Evolutionary conservation across 2,329 filamentous ascomycete genomes (phyloP).

Genomic region (Remersonia thermophila): DNA sequence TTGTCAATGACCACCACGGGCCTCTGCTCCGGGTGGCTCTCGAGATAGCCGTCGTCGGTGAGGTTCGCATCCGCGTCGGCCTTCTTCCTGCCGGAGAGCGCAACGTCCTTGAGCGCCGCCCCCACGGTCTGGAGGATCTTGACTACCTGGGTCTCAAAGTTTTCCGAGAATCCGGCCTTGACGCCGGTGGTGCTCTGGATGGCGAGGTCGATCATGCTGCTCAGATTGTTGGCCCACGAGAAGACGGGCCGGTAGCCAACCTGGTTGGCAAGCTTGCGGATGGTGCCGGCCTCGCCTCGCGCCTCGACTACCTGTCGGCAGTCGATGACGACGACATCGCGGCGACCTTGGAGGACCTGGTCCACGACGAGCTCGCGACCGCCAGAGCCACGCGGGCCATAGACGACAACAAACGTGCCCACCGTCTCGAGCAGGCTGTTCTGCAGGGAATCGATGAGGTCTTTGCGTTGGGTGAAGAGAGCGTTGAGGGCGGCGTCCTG

Average conservation of each 20-base stretch:
- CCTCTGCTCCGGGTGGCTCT: constrained; percentile 72
- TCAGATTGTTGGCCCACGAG: constrained; percentile 91
- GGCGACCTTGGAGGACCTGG: constrained; percentile 63
- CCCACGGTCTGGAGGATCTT: constrained; percentile 84
- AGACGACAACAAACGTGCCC: constrained; percentile 87
- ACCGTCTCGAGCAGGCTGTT: constrained; percentile 79
- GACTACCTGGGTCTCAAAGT: constrained; percentile 72
- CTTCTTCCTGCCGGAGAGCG: constrained; percentile 53
- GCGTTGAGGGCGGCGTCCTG: constrained; percentile 62
- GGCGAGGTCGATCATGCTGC: constrained; percentile 81
- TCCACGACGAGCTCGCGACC: constrained; percentile 82
- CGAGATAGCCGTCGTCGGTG: constrained; percentile 75
- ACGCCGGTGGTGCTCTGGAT: constrained; percentile 89
- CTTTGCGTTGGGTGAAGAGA: constrained; percentile 78
- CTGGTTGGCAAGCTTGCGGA: constrained; percentile 64
- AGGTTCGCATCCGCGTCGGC: constrained; percentile 60
- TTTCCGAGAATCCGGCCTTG: constrained; percentile 90
- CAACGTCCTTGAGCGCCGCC: constrained; percentile 64
- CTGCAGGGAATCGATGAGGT: constrained; percentile 68
- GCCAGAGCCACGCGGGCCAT: constrained; percentile 81
- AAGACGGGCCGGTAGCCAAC: constrained; percentile 92
- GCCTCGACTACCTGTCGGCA: constrained; percentile 91
- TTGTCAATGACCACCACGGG: constrained; percentile 86
- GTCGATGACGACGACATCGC: constrained; percentile 73
- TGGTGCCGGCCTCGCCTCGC: constrained; percentile 73